phyloP scores from a whole-genome alignment of 2,329 filamentous ascomycete species.

The Elsinoe australis region DNA sequence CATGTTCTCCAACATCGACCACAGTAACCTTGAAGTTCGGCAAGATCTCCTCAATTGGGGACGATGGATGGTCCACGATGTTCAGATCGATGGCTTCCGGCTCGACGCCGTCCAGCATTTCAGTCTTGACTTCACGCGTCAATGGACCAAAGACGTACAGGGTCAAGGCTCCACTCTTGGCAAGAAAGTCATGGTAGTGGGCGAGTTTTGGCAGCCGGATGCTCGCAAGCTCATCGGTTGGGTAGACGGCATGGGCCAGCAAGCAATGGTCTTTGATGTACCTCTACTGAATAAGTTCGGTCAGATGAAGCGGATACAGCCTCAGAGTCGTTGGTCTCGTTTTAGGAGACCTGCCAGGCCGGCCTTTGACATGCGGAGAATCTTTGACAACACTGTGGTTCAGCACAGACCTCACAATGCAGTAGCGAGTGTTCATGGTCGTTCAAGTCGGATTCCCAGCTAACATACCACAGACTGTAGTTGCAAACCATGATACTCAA shows the following conservation, averaged over 20 bases:
- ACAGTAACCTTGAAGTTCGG: slow-evolving; percentile 54
- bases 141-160: slow-evolving; percentile 55
- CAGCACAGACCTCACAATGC: slow-evolving; percentile 47
- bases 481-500: slow-evolving; percentile 65
- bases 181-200: slow-evolving; percentile 55
- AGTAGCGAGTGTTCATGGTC: slow-evolving; percentile 31
- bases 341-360: background rate
- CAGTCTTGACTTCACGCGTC: slow-evolving; percentile 56
- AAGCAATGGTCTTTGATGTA: slow-evolving; percentile 18
- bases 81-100: slow-evolving; percentile 56
- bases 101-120: slow-evolving; percentile 69
- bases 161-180: slow-evolving; percentile 34
- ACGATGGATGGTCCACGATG: slow-evolving; percentile 55
- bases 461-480: slow-evolving; percentile 42
- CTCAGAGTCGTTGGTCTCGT: background rate
- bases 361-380: slow-evolving; percentile 38
- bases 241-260: slow-evolving; percentile 25
- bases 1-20: slow-evolving; percentile 66
- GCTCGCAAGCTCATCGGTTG: slow-evolving; percentile 50
- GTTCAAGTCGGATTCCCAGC: background rate
- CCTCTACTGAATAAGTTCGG: slow-evolving; percentile 13
- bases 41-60: slow-evolving; percentile 60
- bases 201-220: slow-evolving; percentile 61
- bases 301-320: background rate
- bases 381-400: slow-evolving; percentile 57